Evolutionary conservation across 495 filamentous ascomycete species (phyloP), one percentile per base, ranked within the genome.

Genomic region (Ramalina intermedia): DNA sequence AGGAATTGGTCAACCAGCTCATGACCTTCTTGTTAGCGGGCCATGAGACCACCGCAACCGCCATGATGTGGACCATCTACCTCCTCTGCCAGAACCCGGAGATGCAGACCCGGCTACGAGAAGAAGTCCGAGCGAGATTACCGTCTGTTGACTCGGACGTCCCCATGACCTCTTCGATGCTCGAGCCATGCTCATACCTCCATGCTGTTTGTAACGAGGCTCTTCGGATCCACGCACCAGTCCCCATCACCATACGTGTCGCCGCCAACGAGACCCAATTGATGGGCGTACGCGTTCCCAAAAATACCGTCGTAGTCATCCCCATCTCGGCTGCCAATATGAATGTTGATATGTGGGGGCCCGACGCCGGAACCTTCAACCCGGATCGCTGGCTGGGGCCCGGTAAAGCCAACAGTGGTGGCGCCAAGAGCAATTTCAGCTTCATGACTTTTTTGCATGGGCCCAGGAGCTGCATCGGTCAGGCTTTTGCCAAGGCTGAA

Each of bases 1-100:
- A 87, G 29, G 81, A 85, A 46, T 79, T 95, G 21, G 70, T 86
- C 37, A 85, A 95, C 60, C 89, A 96, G 60, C 74, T 91, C 61
- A 94, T 95, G 87, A 96, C 89, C 2, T 95, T 96, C 69, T 78
- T 95, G 3, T 84, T 81, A 1, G 89, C 90, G 0, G 90, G 90
- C 16, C 90, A 96, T 61, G 90, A 94, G 68, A 84, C 79, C 7
- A 82, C 80, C 7, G 68, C 80, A 2, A 65, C 74, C 5, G 69
- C 77, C 11, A 62, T 82, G 52, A 70, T 70, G 43, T 84, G 79
- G 79, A 70, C 75, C 6, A 55, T 76, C 16, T 80, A 79, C 50
- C 63, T 72, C 0, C 62, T 82, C 20, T 77, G 70, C 66, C 69
- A 75, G 48, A 65, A 82, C 55, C 75, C 72, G 0, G 66, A 72